These are phyloP conservation scores for Diddensiella caesifluorescens DNA, from an alignment of 805 yeast species.

Conservation along the genomic window DNA sequence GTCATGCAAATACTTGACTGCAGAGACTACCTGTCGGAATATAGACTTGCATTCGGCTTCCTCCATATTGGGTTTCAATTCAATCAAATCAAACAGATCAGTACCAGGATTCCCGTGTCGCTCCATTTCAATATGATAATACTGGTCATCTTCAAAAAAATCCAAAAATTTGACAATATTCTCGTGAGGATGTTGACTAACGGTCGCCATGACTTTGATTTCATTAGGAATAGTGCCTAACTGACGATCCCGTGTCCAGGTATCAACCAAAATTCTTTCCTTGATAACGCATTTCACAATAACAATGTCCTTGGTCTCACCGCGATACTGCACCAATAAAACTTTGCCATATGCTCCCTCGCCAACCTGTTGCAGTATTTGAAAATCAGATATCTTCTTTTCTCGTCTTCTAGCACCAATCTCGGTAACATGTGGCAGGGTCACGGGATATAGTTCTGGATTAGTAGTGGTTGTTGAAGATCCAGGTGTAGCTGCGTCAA, in stretches of 20 bases:
- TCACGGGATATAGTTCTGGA: conserved; percentile 1
- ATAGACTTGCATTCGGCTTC: conserved; percentile 75
- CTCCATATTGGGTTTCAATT: conserved; percentile 72
- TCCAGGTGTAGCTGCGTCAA: background rate
- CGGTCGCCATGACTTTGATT: conserved; percentile 84
- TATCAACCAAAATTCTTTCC: conserved; percentile 88
- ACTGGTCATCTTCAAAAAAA: conserved; percentile 86
- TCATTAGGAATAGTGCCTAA: conserved; percentile 96
- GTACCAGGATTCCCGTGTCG: conserved; percentile 88
- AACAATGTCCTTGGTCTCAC: conserved; percentile 58
- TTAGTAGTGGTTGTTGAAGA: background rate
- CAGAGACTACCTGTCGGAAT: conserved; percentile 72
- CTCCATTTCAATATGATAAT: conserved; percentile 86
- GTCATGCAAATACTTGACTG: conserved; percentile 73
- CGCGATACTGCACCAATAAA: conserved; percentile 63
- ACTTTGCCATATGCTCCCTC: conserved; percentile 98
- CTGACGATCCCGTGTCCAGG: conserved; percentile 91
- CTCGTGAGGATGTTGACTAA: conserved; percentile 65
- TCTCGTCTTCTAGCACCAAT: conserved; percentile 68
- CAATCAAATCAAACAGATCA: conserved; percentile 89
- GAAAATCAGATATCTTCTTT: conserved; percentile 67
- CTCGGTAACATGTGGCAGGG: conserved; percentile 13
- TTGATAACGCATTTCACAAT: conserved; percentile 87
- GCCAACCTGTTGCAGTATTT: conserved; percentile 73
- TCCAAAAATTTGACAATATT: conserved; percentile 81